Conservation (phyloP, 2,329 filamentous ascomycete genomes). For the Talaromyces sp. region DNA sequence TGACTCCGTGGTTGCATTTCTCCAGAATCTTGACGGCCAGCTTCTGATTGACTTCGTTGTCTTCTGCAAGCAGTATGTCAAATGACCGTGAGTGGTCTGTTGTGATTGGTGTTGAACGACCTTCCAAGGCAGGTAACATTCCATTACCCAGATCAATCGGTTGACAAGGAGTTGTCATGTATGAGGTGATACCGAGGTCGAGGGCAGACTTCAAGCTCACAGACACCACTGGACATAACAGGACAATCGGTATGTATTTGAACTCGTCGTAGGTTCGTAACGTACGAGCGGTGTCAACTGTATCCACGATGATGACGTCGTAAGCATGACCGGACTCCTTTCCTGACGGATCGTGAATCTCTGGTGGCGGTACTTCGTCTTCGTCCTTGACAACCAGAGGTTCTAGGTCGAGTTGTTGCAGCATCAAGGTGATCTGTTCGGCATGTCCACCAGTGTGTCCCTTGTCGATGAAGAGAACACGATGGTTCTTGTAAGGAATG, state of each 20-base stretch:
- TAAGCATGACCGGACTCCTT: conserved; percentile 60
- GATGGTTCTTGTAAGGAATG: conserved; percentile 78
- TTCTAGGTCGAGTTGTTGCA: conserved; percentile 69
- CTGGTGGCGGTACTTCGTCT: conserved; percentile 56
- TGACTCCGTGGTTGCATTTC: conserved; percentile 68
- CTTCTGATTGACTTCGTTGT: conserved; percentile 92
- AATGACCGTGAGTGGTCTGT: conserved; percentile 91
- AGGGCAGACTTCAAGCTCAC: conserved; percentile 86
- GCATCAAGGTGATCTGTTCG: conserved; percentile 69
- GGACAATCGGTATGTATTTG: conserved; percentile 90
- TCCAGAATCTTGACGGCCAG: conserved; percentile 91
- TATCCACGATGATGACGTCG: conserved; percentile 89
- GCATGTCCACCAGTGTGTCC: conserved; percentile 71
- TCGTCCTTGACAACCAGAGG: conserved; percentile 73
- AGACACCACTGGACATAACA: conserved; percentile 80
- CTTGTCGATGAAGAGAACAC: conserved; percentile 87
- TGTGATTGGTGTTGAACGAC: conserved; percentile 79
- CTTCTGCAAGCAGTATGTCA: conserved; percentile 86
- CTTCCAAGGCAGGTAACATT: conserved; percentile 87
- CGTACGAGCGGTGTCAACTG: conserved; percentile 76
- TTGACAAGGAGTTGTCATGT: conserved; percentile 92
- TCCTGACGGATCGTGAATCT: conserved; percentile 47
- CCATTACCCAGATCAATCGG: conserved; percentile 89
- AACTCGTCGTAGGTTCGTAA: conserved; percentile 82
- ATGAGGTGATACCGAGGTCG: conserved; percentile 88